Evolutionary conservation across 306 rosid genomes (phyloP), one percentile per base, ranked within the genome.

Genomic region (Acacia acuminata): DNA sequence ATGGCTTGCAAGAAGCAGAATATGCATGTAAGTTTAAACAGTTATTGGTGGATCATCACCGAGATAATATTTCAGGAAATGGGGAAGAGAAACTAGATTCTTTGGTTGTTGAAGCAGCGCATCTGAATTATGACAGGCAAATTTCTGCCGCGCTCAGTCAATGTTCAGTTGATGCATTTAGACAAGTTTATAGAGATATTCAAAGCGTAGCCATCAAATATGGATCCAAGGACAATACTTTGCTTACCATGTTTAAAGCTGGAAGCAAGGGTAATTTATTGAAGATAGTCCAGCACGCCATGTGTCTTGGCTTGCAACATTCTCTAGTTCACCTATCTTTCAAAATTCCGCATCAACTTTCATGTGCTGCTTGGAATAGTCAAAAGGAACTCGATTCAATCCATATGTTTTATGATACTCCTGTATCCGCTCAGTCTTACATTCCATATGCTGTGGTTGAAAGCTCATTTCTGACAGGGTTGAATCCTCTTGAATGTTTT

Each of bases 191-290:
- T 56, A 90, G 96, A 30, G 96, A 90, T 84, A 85, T 96, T 76
- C 97, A 92, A 73, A 88, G 86, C 87, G 84, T 93, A 84, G 91
- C 86, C 69, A 88, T 85, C 63, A 94, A 87, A 85, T 91, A 91
- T 84, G 93, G 92, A 11, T 55, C 82, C 63, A 86, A 60, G 80
- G 91, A 87, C 65, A 94, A 96, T 82, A 68, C 94, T 42, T 84
- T 96, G 43, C 86, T 96, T 60, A 64, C 90, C n/a, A 96, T 96
- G 98, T 73, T 85, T 45, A 96, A 90, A 88, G 96, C 99, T 77
- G 99, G 99, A 86, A 96, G 99, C 91, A 96, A 96, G 90, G 98
- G 99, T 79, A 96, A 92, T 81, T 75, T 96, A 80, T 77, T 90
- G 85, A 96, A 87, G 85, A 72, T 96, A 83, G 97, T 88, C 77